phyloP scores from a whole-genome alignment of 2,329 filamentous ascomycete species.

The Ophiocordyceps camponoti-saundersi region DNA sequence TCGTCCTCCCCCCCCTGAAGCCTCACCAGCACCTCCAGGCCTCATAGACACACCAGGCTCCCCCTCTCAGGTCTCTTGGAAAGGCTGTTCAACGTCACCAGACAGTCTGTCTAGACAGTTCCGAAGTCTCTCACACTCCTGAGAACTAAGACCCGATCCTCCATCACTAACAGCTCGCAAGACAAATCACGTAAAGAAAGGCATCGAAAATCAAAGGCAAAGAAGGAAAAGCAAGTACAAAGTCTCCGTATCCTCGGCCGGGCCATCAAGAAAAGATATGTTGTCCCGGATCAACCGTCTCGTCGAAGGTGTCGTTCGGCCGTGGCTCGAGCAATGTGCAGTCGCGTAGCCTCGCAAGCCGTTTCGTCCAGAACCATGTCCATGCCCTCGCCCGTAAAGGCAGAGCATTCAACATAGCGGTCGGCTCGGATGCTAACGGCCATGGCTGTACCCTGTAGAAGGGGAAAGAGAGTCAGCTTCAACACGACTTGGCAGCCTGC shows the following conservation, averaged over 20 bases:
- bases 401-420: slow-evolving; percentile 18
- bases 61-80: too few species aligned
- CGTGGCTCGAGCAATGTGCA: slow-evolving; percentile 3
- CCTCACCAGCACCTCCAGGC: not conserved
- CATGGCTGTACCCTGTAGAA: slow-evolving; percentile 14
- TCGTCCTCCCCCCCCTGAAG: not conserved
- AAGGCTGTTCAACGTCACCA: too few species aligned
- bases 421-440: slow-evolving; percentile 12
- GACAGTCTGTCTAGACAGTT: too few species aligned
- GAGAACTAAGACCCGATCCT: too few species aligned
- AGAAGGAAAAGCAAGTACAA: not conserved
- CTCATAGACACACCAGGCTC: too few species aligned
- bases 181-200: not conserved
- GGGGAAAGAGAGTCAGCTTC: not conserved
- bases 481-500: not conserved
- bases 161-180: not conserved
- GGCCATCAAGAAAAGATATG: not conserved
- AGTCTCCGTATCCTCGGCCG: not conserved
- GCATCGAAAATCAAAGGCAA: not conserved
- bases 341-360: slow-evolving; percentile 8
- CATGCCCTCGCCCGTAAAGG: slow-evolving; percentile 17
- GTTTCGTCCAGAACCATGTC: slow-evolving; percentile 12
- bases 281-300: not conserved
- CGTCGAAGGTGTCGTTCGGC: not conserved
- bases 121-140: too few species aligned